Percentiles rank a stretch among this genome's conserved stretches.
Conservation (phyloP, 495 filamentous ascomycete species). For the Lasiosphaeriaceae sp. region DNA sequence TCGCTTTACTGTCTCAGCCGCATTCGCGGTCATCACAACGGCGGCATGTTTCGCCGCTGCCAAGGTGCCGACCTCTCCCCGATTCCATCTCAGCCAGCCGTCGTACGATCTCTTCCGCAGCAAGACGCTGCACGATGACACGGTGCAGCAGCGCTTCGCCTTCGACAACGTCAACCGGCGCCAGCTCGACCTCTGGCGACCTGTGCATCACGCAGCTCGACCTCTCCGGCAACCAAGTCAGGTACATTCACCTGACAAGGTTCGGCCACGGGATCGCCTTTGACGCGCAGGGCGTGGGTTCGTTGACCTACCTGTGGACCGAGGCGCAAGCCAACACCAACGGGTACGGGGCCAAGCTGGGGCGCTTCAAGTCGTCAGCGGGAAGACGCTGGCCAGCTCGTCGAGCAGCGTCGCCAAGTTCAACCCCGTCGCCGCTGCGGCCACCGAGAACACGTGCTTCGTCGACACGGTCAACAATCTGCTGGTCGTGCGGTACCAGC, state of each 20-base stretch:
- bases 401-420: too few relatives aligned
- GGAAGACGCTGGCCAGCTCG: too few relatives aligned
- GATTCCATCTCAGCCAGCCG: slow-evolving; percentile 14
- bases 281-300: neutral
- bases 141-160: slow-evolving; percentile 13
- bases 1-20: neutral
- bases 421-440: too few relatives aligned
- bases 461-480: neutral
- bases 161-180: slow-evolving; percentile 14
- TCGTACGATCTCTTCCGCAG: slow-evolving; percentile 13
- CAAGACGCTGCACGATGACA: slow-evolving; percentile 7
- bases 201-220: slow-evolving; percentile 15
- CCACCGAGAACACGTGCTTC: too few relatives aligned
- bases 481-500: slow-evolving; percentile 1
- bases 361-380: neutral
- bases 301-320: slow-evolving; percentile 3
- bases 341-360: neutral
- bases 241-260: slow-evolving; percentile 8
- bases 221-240: slow-evolving; percentile 8
- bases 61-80: slow-evolving; percentile 7
- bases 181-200: slow-evolving; percentile 1
- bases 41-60: neutral
- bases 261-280: slow-evolving; percentile 1
- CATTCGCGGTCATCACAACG: neutral
- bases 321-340: neutral